These are phyloP conservation scores for Boletus subcaerulescens DNA, from an alignment of 768 basidiomycete genomes.

Conservation along the genomic window DNA sequence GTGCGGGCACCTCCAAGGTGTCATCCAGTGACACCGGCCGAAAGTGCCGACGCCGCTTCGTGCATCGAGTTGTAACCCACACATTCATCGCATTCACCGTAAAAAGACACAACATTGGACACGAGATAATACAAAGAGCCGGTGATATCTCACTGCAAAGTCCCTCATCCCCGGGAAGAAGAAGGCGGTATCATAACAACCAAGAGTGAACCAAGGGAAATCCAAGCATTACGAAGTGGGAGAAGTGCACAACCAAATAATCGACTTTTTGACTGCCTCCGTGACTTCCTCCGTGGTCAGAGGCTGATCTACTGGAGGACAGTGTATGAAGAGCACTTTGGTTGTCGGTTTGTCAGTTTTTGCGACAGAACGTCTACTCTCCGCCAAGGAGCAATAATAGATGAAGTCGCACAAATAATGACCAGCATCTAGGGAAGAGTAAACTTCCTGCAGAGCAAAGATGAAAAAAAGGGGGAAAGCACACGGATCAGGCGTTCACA, in stretches of 20 bases:
- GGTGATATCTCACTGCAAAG: constrained; percentile 22
- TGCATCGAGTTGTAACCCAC: background rate
- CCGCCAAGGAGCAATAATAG: constrained; percentile 74
- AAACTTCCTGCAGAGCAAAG: constrained; percentile 48
- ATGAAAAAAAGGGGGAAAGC: background rate
- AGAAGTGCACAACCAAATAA: constrained; percentile 53
- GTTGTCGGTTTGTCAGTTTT: constrained; percentile 32
- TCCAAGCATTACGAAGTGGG: constrained; percentile 13
- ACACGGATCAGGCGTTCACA: constrained; percentile 7
- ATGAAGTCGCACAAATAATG: constrained; percentile 77
- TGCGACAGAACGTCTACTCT: constrained; percentile 46
- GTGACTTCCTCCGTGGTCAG: constrained; percentile 65
- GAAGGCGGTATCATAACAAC: constrained; percentile 16
- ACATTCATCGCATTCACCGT: background rate
- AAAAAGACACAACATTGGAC: background rate
- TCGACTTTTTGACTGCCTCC: constrained; percentile 57
- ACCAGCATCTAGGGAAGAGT: constrained; percentile 72
- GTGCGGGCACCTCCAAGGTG: background rate
- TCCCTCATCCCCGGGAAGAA: constrained; percentile 14
- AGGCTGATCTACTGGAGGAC: constrained; percentile 65
- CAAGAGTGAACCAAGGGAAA: background rate
- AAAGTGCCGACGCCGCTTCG: constrained; percentile 7
- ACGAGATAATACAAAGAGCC: constrained; percentile 1
- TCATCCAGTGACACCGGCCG: constrained; percentile 4
- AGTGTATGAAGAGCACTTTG: constrained; percentile 67